A percentile compares a stretch with the other conserved stretches of the same genome.
phyloP scores from a whole-genome alignment of 495 filamentous ascomycete genomes.

The Neurospora sp. region DNA sequence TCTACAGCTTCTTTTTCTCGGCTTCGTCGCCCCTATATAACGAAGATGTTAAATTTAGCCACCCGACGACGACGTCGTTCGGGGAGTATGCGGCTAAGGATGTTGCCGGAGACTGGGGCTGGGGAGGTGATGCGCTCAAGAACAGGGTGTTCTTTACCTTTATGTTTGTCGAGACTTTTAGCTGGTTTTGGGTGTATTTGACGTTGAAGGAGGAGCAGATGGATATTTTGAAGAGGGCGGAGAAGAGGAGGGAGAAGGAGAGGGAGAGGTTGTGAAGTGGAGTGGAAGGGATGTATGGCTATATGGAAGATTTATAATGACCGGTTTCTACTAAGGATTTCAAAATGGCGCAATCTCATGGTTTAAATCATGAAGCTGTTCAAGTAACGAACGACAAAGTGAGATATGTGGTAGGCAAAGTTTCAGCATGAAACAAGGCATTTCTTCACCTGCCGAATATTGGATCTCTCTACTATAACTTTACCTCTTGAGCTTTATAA shows the following conservation, averaged over 20 bases:
- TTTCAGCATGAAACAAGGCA: no score
- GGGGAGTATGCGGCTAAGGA: background rate
- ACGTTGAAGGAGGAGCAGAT: constrained; percentile 42
- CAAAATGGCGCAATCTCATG: background rate
- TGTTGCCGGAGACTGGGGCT: constrained; percentile 6
- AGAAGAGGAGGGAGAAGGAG: constrained; percentile 15
- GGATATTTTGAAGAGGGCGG: constrained; percentile 19
- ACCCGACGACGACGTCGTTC: constrained; percentile 15
- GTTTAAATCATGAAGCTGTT: no score
- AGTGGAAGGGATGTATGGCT: no score
- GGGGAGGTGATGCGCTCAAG: constrained; percentile 52
- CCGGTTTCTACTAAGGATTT: background rate
- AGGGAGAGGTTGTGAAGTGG: no score
- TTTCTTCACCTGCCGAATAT: no score
- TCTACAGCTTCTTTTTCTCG: constrained; percentile 56
- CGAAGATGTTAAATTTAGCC: constrained; percentile 5
- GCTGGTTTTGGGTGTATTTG: constrained; percentile 75
- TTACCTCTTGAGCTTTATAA: no score
- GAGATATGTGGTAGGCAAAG: no score
- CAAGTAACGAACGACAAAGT: no score
- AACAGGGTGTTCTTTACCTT: constrained; percentile 76
- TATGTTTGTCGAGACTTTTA: constrained; percentile 71
- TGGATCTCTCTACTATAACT: no score
- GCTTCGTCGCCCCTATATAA: constrained; percentile 27
- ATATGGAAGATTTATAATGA: background rate